Conservation (phyloP, 2,329 filamentous ascomycete genomes). For the Penicillium sp. region DNA sequence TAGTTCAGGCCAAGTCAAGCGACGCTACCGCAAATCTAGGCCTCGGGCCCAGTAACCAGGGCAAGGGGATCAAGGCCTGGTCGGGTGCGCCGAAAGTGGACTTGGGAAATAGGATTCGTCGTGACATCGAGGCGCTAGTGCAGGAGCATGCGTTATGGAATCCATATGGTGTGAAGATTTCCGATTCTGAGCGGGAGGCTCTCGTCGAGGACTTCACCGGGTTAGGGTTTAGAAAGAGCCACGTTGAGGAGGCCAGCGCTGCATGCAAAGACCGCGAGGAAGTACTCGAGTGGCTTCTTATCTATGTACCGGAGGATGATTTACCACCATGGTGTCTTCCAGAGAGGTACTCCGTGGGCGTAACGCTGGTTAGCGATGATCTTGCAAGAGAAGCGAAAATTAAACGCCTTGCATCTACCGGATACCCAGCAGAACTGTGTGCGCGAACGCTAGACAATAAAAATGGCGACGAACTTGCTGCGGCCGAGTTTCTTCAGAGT, state of each 20-base stretch:
- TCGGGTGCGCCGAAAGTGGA: conserved; percentile 86
- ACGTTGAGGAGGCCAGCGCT: conserved; percentile 83
- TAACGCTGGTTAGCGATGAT: conserved; percentile 82
- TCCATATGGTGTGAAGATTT: conserved; percentile 72
- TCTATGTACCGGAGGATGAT: conserved; percentile 96
- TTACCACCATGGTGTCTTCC: conserved; percentile 91
- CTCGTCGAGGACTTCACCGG: conserved; percentile 75
- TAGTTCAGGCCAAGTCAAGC: conserved; percentile 65
- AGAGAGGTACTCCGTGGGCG: conserved; percentile 87
- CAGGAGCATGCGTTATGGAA: conserved; percentile 86
- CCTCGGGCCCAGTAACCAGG: conserved; percentile 40
- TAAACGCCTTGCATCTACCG: conserved; percentile 78
- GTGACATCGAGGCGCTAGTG: conserved; percentile 79
- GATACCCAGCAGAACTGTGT: conserved; percentile 85
- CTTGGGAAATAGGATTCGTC: conserved; percentile 81
- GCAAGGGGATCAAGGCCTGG: conserved; percentile 72
- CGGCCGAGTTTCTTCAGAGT: conserved; percentile 79
- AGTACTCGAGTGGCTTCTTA: conserved; percentile 91
- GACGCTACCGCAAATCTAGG: conserved; percentile 66
- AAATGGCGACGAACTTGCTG: conserved; percentile 72
- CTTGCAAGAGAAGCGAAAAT: conserved; percentile 80
- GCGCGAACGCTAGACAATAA: conserved; percentile 74
- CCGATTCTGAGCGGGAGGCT: conserved; percentile 58
- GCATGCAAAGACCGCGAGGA: conserved; percentile 93
- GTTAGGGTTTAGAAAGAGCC: conserved; percentile 87